Evolutionary conservation across 305 asterid genomes (phyloP), one percentile per base, ranked within the genome.

Genomic region (Euphrasia arctica): DNA sequence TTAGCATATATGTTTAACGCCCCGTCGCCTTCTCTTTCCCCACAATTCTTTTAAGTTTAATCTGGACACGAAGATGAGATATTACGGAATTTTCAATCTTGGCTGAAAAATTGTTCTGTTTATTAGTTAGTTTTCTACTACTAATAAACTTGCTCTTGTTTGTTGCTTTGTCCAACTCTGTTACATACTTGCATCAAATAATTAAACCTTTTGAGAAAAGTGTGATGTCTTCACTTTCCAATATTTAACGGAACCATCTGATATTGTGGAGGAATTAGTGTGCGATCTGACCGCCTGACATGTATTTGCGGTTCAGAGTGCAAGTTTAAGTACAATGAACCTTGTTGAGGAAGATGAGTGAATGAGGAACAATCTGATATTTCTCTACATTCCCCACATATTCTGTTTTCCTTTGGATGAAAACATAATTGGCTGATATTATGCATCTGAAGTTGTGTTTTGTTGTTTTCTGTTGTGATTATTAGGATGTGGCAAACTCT

Each of bases 401-500:
- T 45, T 45, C 50, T 43, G 50, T 48, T 48, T 48, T n/a, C 54
- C 54, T 49, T 49, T 13, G 15, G 22, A 4, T 49, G 54, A 12
- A 49, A 49, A 13, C 54, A 49, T 49, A n/a, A 14, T 0, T 49
- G 8, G 22, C 56, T 3, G 9, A 18, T 50, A 18, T 50, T 51
- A 15, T 14, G 56, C 14, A 51, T 15, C 22, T 14, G 25, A 27
- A 8, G 58, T n/a, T 22, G 14, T 54, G 12, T 28, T 25, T 8
- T 27, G 59, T 54, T 25, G 29, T 54, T 36, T 28, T 25, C 3
- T 27, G 59, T 54, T 25, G 29, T 54, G 59, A 25, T 54, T 13
- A 39, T 52, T 58, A 91, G 98, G 94, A 83, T 69, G 48, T 65
- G 81, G 85, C 87, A 1, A 88, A 88, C 82, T 78, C 85, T 2